phyloP scores from a whole-genome alignment of 2,329 filamentous ascomycete genomes.

The Aspergillus chevalieri region DNA sequence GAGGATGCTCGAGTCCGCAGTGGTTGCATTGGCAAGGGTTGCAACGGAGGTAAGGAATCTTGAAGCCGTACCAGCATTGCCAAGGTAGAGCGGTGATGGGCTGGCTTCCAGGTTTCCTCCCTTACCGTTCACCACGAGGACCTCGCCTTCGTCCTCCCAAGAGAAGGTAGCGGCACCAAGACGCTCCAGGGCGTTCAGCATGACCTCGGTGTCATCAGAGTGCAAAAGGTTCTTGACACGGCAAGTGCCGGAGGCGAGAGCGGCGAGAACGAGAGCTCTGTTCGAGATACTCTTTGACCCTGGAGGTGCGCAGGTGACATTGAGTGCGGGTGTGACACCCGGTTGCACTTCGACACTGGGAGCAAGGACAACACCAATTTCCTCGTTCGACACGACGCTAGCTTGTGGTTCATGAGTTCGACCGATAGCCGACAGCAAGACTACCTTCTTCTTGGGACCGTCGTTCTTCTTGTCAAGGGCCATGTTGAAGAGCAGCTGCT shows the following conservation, averaged over 20 bases:
- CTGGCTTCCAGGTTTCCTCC: constrained; percentile 79
- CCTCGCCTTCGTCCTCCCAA: constrained; percentile 92
- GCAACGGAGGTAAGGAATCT: constrained; percentile 91
- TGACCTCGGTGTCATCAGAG: constrained; percentile 94
- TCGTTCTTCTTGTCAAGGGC: constrained; percentile 98
- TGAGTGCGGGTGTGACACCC: constrained; percentile 59
- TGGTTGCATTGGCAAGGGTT: constrained; percentile 65
- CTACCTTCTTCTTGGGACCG: constrained; percentile 90
- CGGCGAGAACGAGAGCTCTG: constrained; percentile 85
- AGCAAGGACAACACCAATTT: constrained; percentile 77
- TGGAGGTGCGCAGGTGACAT: constrained; percentile 75
- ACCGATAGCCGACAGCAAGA: constrained; percentile 84
- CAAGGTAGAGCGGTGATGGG: constrained; percentile 74
- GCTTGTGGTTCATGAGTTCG: constrained; percentile 81
- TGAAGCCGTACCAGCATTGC: constrained; percentile 93
- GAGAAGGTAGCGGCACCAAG: constrained; percentile 81
- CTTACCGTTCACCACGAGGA: constrained; percentile 81
- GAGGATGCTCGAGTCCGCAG: constrained; percentile 64
- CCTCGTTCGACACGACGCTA: constrained; percentile 77
- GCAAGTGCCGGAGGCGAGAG: constrained; percentile 77
- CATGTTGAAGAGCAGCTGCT: constrained; percentile 85
- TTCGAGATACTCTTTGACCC: constrained; percentile 98
- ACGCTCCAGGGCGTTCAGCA: constrained; percentile 84
- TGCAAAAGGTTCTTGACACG: constrained; percentile 88
- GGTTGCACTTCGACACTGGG: constrained; percentile 69